phyloP scores from a whole-genome alignment of 1,284 basidiomycete species.

The Athelia sp. region DNA sequence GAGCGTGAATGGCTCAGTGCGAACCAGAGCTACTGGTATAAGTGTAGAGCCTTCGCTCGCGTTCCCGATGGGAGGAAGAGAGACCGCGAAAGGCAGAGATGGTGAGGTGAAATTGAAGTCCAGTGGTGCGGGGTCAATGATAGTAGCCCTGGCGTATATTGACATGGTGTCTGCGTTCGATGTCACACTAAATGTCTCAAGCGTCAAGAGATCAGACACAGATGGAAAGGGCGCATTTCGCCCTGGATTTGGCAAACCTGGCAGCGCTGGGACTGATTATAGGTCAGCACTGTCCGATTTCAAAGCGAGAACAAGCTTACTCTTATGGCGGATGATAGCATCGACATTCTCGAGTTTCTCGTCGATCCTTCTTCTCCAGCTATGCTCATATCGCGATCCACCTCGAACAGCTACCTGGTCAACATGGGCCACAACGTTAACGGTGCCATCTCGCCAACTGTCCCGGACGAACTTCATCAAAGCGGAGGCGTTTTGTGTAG shows the following conservation, averaged over 20 bases:
- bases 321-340: slow-evolving; percentile 40
- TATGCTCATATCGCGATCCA: slow-evolving; percentile 35
- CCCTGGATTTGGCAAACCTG: slow-evolving; percentile 62
- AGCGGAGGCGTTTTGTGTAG: slow-evolving; percentile 45
- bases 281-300: slow-evolving; percentile 6
- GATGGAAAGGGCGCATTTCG: slow-evolving; percentile 44
- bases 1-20: slow-evolving; percentile 48
- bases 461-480: slow-evolving; percentile 49
- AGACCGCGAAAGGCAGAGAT: slow-evolving; percentile 55
- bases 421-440: slow-evolving; percentile 39
- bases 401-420: slow-evolving; percentile 43
- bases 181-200: slow-evolving; percentile 51
- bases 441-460: slow-evolving; percentile 51
- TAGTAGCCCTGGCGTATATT: slow-evolving; percentile 50
- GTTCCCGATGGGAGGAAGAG: slow-evolving; percentile 31
- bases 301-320: slow-evolving; percentile 32
- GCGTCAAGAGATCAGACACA: slow-evolving; percentile 51
- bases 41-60: slow-evolving; percentile 17
- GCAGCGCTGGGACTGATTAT: slow-evolving; percentile 52
- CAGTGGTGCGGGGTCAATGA: slow-evolving; percentile 51
- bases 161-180: slow-evolving; percentile 39
- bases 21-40: slow-evolving; percentile 48
- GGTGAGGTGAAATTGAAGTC: slow-evolving; percentile 46
- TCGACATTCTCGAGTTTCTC: slow-evolving; percentile 39
- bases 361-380: slow-evolving; percentile 48